Evolutionary conservation across 495 filamentous ascomycete species (phyloP), one percentile per base, ranked within the genome.

Genomic region (Podospora appendiculata): DNA sequence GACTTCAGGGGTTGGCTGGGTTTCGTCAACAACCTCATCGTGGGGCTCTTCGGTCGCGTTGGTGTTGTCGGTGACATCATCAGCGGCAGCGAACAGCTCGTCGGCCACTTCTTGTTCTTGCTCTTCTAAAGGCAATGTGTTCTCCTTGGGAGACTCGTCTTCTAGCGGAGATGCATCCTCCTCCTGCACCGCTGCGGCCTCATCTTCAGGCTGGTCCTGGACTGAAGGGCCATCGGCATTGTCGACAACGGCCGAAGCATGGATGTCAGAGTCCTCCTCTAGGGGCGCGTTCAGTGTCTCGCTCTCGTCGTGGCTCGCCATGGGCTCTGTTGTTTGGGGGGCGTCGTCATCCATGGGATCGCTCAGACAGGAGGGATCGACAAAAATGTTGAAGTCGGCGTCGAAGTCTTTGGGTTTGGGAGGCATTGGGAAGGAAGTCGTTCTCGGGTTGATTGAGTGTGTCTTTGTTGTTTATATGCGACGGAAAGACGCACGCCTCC

Each of bases 321-420:
- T 47, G 17, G 57, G 45, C n/a, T 41, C 17, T n/a, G 41, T 50
- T 1, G 35, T 41, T 16, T 25, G 41, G 25, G 18, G 46, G 12
- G 40, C 57, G 19, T 63, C 60, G 38, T 68, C 59, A 47, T 69
- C 55, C 51, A 67, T 68, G 19, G 64, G 63, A 6, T 63, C 62
- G 50, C 56, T 67, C 43, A 69, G 54, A 48, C 69, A 73, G 33
- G 68, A 73, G 6, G 58, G 51, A 56, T 75, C 69, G 50, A 73
- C 66, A 65, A 69, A 67, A 48, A 72, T 74, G 10, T 71, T 57
- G 42, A 75, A 74, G 39, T 73, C 65, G 51, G 58, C 51, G 36
- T 68, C 61, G 3, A 60, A 48, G 17, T 60, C 56, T 44, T 58
- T 33, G 10, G 38, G 32, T 41, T 60, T 62, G 35, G 55, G 55